These are phyloP conservation scores for Tylopilus intermedius DNA, from an alignment of 768 basidiomycete species.

Conservation along the genomic window DNA sequence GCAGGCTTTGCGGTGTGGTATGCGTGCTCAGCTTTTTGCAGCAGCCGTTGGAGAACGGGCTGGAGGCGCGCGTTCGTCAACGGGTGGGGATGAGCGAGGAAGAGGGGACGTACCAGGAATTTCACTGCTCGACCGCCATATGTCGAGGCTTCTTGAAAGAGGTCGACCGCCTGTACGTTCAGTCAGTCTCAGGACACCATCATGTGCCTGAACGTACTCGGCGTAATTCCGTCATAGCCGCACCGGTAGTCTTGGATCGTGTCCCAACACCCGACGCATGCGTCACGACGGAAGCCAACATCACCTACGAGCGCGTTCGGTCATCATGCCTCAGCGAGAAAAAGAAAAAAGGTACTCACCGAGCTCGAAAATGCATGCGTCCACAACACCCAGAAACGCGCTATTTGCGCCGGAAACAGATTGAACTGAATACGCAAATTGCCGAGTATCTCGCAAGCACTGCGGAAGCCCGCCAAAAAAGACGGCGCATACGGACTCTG, in stretches of 20 bases:
- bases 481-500: slow-evolving; percentile 62
- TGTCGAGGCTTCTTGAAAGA: slow-evolving; percentile 59
- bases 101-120: slow-evolving; percentile 49
- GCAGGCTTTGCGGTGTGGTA: slow-evolving; percentile 45
- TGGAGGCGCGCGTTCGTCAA: slow-evolving; percentile 23
- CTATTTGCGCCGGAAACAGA: slow-evolving; percentile 52
- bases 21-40: slow-evolving; percentile 53
- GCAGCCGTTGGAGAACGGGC: slow-evolving; percentile 63
- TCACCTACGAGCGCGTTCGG: slow-evolving; percentile 43
- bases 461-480: slow-evolving; percentile 63
- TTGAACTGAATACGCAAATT: slow-evolving; percentile 46
- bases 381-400: slow-evolving; percentile 70
- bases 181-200: not conserved
- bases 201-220: slow-evolving; percentile 13
- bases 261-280: slow-evolving; percentile 44
- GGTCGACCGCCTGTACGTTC: slow-evolving; percentile 43
- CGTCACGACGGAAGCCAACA: slow-evolving; percentile 74
- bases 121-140: slow-evolving; percentile 66
- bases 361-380: slow-evolving; percentile 66
- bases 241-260: slow-evolving; percentile 62
- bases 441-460: slow-evolving; percentile 54
- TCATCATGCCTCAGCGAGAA: not conserved
- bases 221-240: slow-evolving; percentile 63
- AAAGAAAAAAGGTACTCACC: slow-evolving; percentile 33
- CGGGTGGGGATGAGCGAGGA: not conserved